Evolutionary conservation across 129 eudicot genomes (phyloP).

Genomic region (Arctium lappa): DNA sequence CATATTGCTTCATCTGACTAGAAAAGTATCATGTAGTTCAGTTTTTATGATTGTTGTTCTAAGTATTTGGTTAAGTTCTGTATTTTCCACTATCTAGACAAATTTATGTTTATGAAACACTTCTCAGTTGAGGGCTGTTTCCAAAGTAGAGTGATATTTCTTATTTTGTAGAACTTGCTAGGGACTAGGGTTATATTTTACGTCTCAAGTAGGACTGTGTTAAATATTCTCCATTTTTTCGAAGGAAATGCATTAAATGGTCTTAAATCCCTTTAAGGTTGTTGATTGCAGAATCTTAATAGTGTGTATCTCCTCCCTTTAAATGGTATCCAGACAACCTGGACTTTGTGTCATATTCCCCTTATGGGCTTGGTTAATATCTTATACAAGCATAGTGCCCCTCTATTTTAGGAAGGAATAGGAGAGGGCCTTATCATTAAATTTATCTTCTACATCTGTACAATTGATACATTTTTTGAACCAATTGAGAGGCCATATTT

Average conservation of each 20-base stretch:
- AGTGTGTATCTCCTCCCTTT: slow-evolving; percentile 3
- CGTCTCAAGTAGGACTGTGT: neutral
- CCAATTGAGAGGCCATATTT: neutral
- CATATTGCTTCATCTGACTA: neutral
- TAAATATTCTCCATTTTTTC: neutral
- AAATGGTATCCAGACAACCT: neutral
- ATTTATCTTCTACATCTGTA: neutral
- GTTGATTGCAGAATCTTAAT: neutral
- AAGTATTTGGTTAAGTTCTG: neutral
- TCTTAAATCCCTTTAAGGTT: neutral
- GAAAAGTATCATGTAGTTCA: neutral
- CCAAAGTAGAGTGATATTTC: neutral
- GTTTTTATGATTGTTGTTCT: neutral
- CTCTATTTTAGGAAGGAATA: neutral
- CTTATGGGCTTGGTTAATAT: neutral
- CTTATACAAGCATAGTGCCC: neutral
- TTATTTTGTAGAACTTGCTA: neutral
- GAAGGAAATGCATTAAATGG: neutral
- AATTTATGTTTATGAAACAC: neutral
- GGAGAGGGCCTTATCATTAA: neutral
- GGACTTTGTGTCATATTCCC: neutral
- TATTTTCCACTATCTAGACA: neutral
- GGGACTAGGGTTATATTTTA: neutral
- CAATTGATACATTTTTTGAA: neutral
- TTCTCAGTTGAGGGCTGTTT: neutral